Conservation (phyloP, 495 filamentous ascomycete species). For the Halenospora varia region DNA sequence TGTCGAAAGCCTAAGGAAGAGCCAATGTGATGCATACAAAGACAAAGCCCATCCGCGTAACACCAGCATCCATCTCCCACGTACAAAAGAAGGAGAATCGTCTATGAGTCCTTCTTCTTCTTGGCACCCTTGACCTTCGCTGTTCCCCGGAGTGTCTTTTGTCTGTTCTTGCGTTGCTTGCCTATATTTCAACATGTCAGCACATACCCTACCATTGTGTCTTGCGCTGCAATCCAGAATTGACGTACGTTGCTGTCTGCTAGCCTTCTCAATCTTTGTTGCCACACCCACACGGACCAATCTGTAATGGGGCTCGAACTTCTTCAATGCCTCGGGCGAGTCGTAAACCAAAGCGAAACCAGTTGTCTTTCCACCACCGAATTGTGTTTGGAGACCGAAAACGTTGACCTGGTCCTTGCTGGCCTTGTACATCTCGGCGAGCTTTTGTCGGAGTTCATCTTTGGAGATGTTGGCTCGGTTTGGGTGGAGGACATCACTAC, state of each 20-base stretch:
- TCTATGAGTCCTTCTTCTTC: constrained; percentile 36
- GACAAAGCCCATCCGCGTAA: constrained; percentile 7
- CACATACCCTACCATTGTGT: not conserved
- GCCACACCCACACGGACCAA: constrained; percentile 88
- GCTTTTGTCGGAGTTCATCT: constrained; percentile 94
- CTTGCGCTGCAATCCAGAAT: not conserved
- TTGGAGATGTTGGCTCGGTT: constrained; percentile 97
- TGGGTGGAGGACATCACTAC: constrained; percentile 98
- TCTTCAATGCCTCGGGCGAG: constrained; percentile 94
- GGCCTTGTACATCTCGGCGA: constrained; percentile 94
- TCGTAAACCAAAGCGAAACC: constrained; percentile 99
- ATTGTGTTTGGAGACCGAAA: constrained; percentile 98
- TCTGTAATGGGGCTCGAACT: constrained; percentile 99
- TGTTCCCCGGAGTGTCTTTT: constrained; percentile 95
- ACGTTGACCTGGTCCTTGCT: constrained; percentile 93
- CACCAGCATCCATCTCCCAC: constrained; percentile 8
- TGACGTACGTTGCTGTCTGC: constrained; percentile 96
- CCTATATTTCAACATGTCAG: constrained; percentile 50
- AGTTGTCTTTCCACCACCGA: constrained; percentile 98
- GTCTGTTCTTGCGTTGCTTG: constrained; percentile 99
- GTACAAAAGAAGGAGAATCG: not conserved
- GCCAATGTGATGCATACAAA: constrained; percentile 7
- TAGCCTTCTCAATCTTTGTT: constrained; percentile 90
- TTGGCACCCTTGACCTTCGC: constrained; percentile 85
- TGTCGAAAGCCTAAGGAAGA: constrained; percentile 1